Base-by-base conservation (phyloP, 1,284 basidiomycete genomes). In the Ustilago esculenta region DNA sequence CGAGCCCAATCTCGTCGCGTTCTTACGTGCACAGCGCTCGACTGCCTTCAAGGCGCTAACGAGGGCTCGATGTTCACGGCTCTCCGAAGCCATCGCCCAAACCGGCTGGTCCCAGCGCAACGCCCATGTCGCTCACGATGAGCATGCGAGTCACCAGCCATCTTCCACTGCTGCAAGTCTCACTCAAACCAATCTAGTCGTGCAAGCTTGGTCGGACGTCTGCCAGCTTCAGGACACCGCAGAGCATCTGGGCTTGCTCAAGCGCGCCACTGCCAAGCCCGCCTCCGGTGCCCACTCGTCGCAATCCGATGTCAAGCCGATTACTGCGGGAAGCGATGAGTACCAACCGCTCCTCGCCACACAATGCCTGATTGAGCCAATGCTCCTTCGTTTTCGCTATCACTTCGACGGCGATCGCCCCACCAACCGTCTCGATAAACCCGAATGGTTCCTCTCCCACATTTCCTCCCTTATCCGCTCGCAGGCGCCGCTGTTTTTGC, bases 401-500 rank as follows among this genome's bases (percentile, higher is more conserved):
- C 96, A 99, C 79, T 98, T 98, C 75, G 93, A 97, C 66, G 88
- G 91, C 0, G 85, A 87, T 12, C 86, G 92, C 30, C 87, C 89
- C 63, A 98, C 95, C 0, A 98, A 97, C 82, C 87, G 92, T 42
- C 83, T 95, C 6, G 95, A 98, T 84, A 98, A 76, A 91, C 95
- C 95, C 1, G 96, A 98, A 82, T 98, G 95, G 92, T 97, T 92
- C 75, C 91, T 98, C 75, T 90, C 92, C 3, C 92, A 97, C 81
- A 86, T 98, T 15, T 85, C 92, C 24, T 92, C 96, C 74, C 70
- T 81, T 10, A 43, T 81, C n/a, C 60, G 55, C 12, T 42, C 72
- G 9, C 72, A 79, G 86, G 29, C 72, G 85, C 87, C 30, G 77
- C 85, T 18, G 92, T 97, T 83, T 87, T 93, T 85, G 86, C 90